These are phyloP conservation scores for Pestalotiopsis sp. DNA, from an alignment of 2,329 filamentous ascomycete species.

Conservation along the genomic window DNA sequence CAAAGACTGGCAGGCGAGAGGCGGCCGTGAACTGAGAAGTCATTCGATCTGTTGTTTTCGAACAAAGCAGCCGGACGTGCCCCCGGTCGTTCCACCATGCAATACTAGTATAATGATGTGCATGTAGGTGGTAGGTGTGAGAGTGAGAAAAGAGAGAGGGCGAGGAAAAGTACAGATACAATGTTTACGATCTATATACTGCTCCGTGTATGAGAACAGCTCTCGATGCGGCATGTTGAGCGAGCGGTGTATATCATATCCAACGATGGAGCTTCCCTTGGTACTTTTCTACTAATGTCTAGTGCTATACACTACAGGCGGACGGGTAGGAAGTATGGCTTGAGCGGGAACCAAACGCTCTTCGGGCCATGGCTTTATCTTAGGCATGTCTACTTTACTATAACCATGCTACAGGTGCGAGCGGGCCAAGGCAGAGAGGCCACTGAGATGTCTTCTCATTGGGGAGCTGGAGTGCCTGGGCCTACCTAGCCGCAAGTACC, in stretches of 20 bases:
- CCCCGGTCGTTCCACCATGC: not conserved
- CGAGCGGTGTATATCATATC: not conserved
- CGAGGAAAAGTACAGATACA: too few relatives aligned
- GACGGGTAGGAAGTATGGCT: not conserved
- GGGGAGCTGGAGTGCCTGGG: not conserved
- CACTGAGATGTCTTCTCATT: not conserved
- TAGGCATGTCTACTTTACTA: not conserved
- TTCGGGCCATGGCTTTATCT: not conserved
- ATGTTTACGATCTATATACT: not conserved
- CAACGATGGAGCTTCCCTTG: not conserved
- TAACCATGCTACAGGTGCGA: not conserved
- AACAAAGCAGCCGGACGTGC: not conserved
- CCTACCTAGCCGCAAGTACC: not conserved
- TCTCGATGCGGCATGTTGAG: not conserved
- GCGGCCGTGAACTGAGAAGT: not conserved
- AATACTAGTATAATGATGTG: not conserved
- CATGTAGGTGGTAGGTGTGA: not conserved
- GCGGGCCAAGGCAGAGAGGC: not conserved
- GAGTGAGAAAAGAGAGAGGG: not conserved
- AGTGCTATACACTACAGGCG: not conserved
- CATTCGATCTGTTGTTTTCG: not conserved
- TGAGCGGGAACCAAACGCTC: not conserved
- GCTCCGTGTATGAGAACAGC: not conserved
- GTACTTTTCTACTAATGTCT: not conserved
- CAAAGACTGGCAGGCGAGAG: not conserved